These are phyloP conservation scores for Helotiales sp. DNA, from an alignment of 2,329 filamentous ascomycete species.

Conservation along the genomic window DNA sequence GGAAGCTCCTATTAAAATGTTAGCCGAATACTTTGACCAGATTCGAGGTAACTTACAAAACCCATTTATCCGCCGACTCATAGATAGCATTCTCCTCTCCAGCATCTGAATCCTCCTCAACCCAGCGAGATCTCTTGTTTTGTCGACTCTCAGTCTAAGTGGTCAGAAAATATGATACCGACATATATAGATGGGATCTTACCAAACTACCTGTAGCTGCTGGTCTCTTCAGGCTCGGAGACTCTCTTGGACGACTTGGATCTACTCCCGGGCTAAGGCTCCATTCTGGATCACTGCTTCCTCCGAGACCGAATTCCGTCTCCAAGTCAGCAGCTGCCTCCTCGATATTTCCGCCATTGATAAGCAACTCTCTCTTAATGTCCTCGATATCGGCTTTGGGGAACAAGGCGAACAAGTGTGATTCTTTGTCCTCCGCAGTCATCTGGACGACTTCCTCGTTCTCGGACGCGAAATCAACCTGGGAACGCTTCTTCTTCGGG, in stretches of 20 bases:
- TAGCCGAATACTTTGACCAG: not conserved
- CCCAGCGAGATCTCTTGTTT: not conserved
- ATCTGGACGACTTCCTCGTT: not conserved
- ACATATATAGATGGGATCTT: too few species aligned
- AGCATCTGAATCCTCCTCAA: not conserved
- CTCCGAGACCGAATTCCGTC: not conserved
- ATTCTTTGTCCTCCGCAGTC: not conserved
- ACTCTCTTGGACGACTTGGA: not conserved
- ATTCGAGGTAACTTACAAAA: conserved; percentile 20
- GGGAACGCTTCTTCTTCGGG: too few species aligned
- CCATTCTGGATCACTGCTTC: not conserved
- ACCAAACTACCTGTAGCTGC: not conserved
- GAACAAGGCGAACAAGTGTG: not conserved
- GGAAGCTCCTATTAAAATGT: not conserved
- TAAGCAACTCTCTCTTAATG: not conserved
- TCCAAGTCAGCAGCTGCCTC: conserved; percentile 2
- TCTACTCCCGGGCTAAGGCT: not conserved
- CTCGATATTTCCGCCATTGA: not conserved
- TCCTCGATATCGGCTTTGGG: not conserved
- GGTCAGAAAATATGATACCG: too few species aligned
- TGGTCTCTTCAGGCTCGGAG: not conserved
- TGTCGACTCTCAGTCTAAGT: not conserved
- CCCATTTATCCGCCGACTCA: conserved; percentile 14
- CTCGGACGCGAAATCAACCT: too few species aligned
- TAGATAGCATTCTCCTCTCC: not conserved